phyloP scores from a whole-genome alignment of 1,139 yeast genomes.

The Suhomyces choctaworum region DNA sequence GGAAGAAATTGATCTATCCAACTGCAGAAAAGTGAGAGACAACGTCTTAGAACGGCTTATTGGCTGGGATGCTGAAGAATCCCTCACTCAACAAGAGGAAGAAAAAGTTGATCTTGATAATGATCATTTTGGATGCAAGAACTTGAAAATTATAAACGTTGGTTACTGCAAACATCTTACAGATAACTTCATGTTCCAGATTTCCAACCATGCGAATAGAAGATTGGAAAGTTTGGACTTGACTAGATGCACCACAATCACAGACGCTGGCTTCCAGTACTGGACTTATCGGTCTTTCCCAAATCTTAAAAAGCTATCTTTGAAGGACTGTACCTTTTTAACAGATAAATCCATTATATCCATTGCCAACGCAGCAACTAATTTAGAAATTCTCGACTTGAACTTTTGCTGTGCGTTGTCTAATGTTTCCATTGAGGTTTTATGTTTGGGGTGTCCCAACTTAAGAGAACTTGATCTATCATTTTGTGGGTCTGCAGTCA shows the following conservation, averaged over 20 bases:
- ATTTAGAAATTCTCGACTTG: constrained; percentile 55
- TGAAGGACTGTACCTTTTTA: constrained; percentile 73
- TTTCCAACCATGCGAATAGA: constrained; percentile 58
- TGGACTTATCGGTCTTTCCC: constrained; percentile 62
- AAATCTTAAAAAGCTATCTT: constrained; percentile 49
- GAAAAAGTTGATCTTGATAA: constrained; percentile 16
- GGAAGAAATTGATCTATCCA: constrained; percentile 63
- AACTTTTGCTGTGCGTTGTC: constrained; percentile 77
- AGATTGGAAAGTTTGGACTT: constrained; percentile 59
- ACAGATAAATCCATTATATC: constrained; percentile 65
- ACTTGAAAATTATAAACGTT: constrained; percentile 52
- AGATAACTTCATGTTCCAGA: constrained; percentile 63
- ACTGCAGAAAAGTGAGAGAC: constrained; percentile 73
- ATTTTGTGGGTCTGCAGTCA: constrained; percentile 79
- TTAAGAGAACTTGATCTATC: constrained; percentile 57
- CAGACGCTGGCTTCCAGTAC: constrained; percentile 68
- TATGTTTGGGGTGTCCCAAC: constrained; percentile 63
- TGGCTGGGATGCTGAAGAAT: constrained; percentile 45
- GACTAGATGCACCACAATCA: constrained; percentile 74
- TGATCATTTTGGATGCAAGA: constrained; percentile 54
- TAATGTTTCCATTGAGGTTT: constrained; percentile 64
- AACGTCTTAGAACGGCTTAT: constrained; percentile 65
- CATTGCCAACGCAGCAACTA: constrained; percentile 61
- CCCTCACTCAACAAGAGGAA: constrained; percentile 9
- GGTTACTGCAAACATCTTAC: constrained; percentile 76